phyloP scores from a whole-genome alignment of 1,139 yeast species.

The Diutina ranongensis region DNA sequence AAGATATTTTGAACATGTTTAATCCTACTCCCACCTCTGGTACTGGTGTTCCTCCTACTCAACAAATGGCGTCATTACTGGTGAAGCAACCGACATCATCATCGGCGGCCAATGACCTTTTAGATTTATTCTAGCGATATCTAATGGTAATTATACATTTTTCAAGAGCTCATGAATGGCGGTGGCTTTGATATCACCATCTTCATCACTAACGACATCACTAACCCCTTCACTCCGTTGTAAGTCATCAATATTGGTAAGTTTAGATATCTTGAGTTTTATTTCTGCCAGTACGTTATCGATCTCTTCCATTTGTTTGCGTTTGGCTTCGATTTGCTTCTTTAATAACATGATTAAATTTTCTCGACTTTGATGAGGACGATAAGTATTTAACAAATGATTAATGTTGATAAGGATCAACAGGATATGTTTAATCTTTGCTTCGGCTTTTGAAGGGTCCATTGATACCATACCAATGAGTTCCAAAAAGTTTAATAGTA shows the following conservation, averaged over 20 bases:
- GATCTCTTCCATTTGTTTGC: slow-evolving; percentile 39
- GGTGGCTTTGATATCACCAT: not conserved
- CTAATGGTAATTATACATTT: not conserved
- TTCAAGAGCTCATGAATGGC: not conserved
- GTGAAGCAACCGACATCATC: not conserved
- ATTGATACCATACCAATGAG: slow-evolving; percentile 61
- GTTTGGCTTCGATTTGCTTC: slow-evolving; percentile 47
- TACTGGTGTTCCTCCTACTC: slow-evolving; percentile 9
- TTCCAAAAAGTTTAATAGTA: slow-evolving; percentile 62
- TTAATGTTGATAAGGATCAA: slow-evolving; percentile 73
- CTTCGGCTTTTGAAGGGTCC: slow-evolving; percentile 55
- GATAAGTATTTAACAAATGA: slow-evolving; percentile 69
- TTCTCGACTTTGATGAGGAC: slow-evolving; percentile 86
- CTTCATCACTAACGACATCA: not conserved
- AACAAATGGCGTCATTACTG: not conserved
- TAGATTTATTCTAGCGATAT: not conserved
- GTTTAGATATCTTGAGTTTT: slow-evolving; percentile 23
- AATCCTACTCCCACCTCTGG: slow-evolving; percentile 11
- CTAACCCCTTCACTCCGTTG: not conserved
- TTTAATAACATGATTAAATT: slow-evolving; percentile 61
- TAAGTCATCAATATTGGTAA: slow-evolving; percentile 11
- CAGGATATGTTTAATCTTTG: slow-evolving; percentile 60
- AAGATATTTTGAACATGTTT: slow-evolving; percentile 35
- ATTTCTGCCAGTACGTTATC: slow-evolving; percentile 35
- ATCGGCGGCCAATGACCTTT: not conserved